phyloP scores from a whole-genome alignment of 2,329 filamentous ascomycete species.

The Zymoseptoria pseudotritici region DNA sequence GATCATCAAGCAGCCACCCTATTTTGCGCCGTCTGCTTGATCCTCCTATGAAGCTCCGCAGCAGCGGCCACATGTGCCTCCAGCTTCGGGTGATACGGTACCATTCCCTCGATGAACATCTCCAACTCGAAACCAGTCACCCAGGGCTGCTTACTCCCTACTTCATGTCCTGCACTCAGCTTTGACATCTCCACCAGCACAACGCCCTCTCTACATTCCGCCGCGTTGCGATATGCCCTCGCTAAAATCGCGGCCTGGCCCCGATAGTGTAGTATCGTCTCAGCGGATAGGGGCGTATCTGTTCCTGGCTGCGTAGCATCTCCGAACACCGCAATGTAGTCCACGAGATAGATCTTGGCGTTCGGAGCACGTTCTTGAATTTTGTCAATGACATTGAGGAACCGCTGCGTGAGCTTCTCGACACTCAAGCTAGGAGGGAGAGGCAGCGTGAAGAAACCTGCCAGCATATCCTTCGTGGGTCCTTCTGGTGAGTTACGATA shows the following conservation, averaged over 20 bases:
- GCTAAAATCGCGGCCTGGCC: neutral
- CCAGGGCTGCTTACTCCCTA: slow-evolving; percentile 10
- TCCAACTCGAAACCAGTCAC: slow-evolving; percentile 5
- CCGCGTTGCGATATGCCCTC: slow-evolving; percentile 5
- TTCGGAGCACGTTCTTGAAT: slow-evolving; percentile 2
- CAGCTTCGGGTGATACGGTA: slow-evolving; percentile 13
- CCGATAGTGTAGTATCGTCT: slow-evolving; percentile 4
- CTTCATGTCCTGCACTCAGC: slow-evolving; percentile 9
- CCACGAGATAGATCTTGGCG: slow-evolving; percentile 10
- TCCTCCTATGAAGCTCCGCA: neutral
- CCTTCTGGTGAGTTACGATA: neutral
- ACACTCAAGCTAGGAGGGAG: neutral
- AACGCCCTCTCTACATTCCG: slow-evolving; percentile 1
- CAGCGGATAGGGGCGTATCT: slow-evolving; percentile 3
- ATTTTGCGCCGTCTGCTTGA: neutral
- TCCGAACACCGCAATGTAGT: slow-evolving; percentile 11
- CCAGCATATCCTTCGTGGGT: neutral
- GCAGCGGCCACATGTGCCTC: slow-evolving; percentile 9
- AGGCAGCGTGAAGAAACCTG: neutral
- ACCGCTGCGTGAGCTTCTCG: slow-evolving; percentile 3
- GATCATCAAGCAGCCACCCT: neutral
- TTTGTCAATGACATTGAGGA: slow-evolving; percentile 8
- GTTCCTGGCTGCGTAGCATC: neutral
- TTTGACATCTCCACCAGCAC: slow-evolving; percentile 6
- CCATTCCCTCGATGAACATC: slow-evolving; percentile 1